These are phyloP conservation scores for Starmerella sirachaensis DNA, from an alignment of 805 yeast genomes.

Conservation along the genomic window DNA sequence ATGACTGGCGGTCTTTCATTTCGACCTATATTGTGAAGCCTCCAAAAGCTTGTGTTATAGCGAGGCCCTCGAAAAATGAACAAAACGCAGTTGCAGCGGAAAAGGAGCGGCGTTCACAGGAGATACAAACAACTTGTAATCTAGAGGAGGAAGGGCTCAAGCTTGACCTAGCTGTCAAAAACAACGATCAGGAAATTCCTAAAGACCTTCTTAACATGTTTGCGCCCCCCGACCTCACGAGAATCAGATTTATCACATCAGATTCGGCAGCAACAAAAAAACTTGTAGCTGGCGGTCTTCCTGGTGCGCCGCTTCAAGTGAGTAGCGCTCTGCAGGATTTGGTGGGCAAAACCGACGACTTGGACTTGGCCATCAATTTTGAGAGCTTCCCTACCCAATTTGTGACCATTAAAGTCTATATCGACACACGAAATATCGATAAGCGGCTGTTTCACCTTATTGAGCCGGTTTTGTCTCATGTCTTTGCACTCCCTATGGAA, in stretches of 20 bases:
- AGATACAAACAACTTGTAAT: constrained; percentile 44
- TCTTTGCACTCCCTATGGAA: constrained; percentile 62
- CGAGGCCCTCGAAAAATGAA: constrained; percentile 54
- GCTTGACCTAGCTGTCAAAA: constrained; percentile 49
- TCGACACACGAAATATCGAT: constrained; percentile 45
- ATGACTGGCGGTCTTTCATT: constrained; percentile 55
- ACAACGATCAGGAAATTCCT: constrained; percentile 72
- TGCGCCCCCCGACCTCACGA: constrained; percentile 61
- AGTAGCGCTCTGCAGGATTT: constrained; percentile 20
- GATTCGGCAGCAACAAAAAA: constrained; percentile 48
- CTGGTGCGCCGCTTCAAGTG: constrained; percentile 1
- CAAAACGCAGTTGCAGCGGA: constrained; percentile 43
- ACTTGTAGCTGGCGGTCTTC: constrained; percentile 4
- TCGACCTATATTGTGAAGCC: constrained; percentile 45
- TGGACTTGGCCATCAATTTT: constrained; percentile 55
- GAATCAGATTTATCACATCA: constrained; percentile 60
- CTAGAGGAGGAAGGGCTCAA: constrained; percentile 39
- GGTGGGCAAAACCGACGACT: constrained; percentile 13
- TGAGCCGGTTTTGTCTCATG: constrained; percentile 47
- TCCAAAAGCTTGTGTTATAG: constrained; percentile 53
- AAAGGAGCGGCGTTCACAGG: constrained; percentile 37
- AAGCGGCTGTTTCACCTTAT: constrained; percentile 49
- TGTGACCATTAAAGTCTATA: constrained; percentile 49
- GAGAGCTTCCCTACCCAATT: constrained; percentile 75
- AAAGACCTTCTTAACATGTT: constrained; percentile 47